Evolutionary conservation across 1,139 yeast genomes (phyloP).

Genomic region (Candida neerlandica): DNA sequence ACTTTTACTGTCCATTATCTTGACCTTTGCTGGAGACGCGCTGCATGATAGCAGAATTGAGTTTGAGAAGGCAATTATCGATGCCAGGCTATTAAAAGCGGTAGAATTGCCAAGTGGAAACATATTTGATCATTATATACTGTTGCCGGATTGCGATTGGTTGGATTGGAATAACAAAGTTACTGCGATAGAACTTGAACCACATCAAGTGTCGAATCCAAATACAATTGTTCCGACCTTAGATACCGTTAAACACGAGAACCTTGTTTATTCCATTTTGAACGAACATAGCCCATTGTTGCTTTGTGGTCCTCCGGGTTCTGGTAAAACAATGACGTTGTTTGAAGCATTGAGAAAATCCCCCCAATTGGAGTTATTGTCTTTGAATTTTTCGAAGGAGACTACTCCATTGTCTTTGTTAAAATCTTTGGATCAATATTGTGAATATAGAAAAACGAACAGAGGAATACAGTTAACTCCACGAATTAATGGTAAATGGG

Average conservation of each 20-base stretch:
- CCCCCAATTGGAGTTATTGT: constrained; percentile 59
- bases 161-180: constrained; percentile 47
- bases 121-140: constrained; percentile 49
- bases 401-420: constrained; percentile 67
- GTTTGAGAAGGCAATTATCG: constrained; percentile 38
- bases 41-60: constrained; percentile 36
- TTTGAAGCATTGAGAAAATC: constrained; percentile 67
- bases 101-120: constrained; percentile 18
- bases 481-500: constrained; percentile 63
- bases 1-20: constrained; percentile 49
- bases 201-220: constrained; percentile 64
- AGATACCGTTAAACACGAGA: constrained; percentile 75
- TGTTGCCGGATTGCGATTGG: constrained; percentile 55
- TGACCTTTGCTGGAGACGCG: constrained; percentile 76
- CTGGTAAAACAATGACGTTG: constrained; percentile 94
- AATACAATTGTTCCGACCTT: constrained; percentile 74
- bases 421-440: constrained; percentile 70
- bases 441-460: constrained; percentile 58
- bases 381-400: constrained; percentile 83
- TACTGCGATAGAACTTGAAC: constrained; percentile 52
- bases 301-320: constrained; percentile 96
- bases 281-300: constrained; percentile 63
- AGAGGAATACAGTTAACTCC: constrained; percentile 64
- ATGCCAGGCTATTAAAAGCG: constrained; percentile 19
- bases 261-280: constrained; percentile 58